Evolutionary conservation across 139 green algal genomes (phyloP), one percentile per base, ranked within the genome.

Genomic region (Dunaliella primolecta): DNA sequence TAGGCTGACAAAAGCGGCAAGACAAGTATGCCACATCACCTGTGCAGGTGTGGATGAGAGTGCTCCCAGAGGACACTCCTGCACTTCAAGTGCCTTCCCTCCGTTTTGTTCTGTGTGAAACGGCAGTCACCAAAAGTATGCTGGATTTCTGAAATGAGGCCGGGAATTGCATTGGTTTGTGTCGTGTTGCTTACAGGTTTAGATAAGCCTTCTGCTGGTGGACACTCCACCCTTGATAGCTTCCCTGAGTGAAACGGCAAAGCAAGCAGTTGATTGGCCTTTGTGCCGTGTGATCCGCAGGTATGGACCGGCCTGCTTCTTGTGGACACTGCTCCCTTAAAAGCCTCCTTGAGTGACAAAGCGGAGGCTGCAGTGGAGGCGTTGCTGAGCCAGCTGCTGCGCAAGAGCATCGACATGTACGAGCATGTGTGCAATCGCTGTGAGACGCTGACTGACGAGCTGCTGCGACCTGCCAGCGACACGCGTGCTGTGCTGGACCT

Each of bases 281-380:
- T 84, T 92, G 55, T 33, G 84, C 3, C 88, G 90, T 76, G 70
- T 88, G 46, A 31, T 70, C 32, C 70, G 30, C 78, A 91, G 57
- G 84, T 91, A 71, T 86, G 87, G 78, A 77, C 89, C 0, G 92
- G 92, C 0, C 78, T 95, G 78, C 87, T 92, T 38, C 70, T 91
- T 1, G 88, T 95, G 31, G 80, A 91, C 78, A 86, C 79, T 29
- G 34, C 57, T 21, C 77, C 85, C 36, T 81, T 95, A 23, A 93
- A 95, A 89, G 56, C 80, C 29, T 74, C 82, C 32, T 74, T 95
- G 27, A 75, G 75, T 3, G 56, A 81, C 2, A 81, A 83, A 29
- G 85, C 89, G 0, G 64, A 46, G 11, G 55, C 72, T 1, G 37
- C 86, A 1, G 85, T 87, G 81, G 36, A 81, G 32, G 84, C 82